Evolutionary conservation across 148 eudicot genomes (phyloP), one percentile per base, ranked within the genome.

Genomic region (Polygonum aviculare): DNA sequence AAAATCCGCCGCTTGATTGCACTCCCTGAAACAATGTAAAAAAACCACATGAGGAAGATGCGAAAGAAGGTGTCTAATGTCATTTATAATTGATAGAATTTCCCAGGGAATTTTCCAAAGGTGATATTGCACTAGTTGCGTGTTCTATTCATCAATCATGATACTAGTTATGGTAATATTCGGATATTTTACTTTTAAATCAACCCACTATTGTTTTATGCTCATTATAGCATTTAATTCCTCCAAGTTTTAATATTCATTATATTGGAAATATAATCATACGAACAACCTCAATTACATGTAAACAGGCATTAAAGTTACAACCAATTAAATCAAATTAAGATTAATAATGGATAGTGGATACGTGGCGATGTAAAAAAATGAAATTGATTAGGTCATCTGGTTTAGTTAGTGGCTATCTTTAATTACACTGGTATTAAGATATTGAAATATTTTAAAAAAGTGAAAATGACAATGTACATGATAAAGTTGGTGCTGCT

Each of bases 381-480:
- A 26, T 54, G 60, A 54, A 54, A 22, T n/a, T 54, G 60, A 18
- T 54, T 18, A 18, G n/a, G 11, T 62, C 38, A 62, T 22, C 36
- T 62, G 36, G 31, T 62, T 62, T 62, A 62, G 69, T 62, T 62
- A 26, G 69, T 62, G 69, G 69, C 38, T 62, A 2, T 62, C 69
- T 22, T 54, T 62, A 35, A 35, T 62, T 62, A 31, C 69, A 62
- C 39, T 62, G 10, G 69, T 62, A 26, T 22, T 62, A 62, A 62
- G 38, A 26, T 60, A 60, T 60, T 60, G 31, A 26, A 10, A 22
- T 21, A 7, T 55, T n/a, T 5, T 2, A 51, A 51, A 11, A 21
- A 57, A 26, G 31, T 57, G 63, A 57, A 57, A 57, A 57, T 57
- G 31, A 57, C 33, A 57, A n/a, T 57, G 12, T 62, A 62, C 16